These are phyloP conservation scores for Pholiota conissans DNA, from an alignment of 768 basidiomycete species.

Conservation along the genomic window DNA sequence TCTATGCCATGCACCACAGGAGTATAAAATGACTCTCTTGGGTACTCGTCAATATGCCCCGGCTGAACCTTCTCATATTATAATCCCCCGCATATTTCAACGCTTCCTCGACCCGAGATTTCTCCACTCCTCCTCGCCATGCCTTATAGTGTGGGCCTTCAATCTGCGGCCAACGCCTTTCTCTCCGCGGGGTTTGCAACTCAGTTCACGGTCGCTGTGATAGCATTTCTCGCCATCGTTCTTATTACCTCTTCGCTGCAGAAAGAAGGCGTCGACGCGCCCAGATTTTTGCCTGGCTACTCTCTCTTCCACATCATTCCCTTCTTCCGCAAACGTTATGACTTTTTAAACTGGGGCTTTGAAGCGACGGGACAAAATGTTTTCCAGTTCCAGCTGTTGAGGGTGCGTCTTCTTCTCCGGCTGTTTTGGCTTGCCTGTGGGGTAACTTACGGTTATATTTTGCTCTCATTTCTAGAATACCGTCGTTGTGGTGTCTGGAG, in stretches of 20 bases:
- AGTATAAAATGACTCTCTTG: conserved; percentile 28
- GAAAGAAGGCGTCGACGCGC: conserved; percentile 49
- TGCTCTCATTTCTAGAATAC: conserved; percentile 51
- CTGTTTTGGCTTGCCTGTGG: conserved; percentile 3
- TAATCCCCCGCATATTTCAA: conserved; percentile 20
- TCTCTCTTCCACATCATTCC: conserved; percentile 59
- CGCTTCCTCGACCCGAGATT: conserved; percentile 19
- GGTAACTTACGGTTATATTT: conserved; percentile 8
- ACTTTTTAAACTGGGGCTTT: conserved; percentile 75
- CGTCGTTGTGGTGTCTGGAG: conserved; percentile 77
- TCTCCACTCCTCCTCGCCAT: conserved; percentile 31
- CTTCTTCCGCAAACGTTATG: conserved; percentile 70
- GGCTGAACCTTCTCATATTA: conserved; percentile 29
- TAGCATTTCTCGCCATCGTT: conserved; percentile 47
- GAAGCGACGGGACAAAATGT: conserved; percentile 62
- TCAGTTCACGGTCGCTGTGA: conserved; percentile 47
- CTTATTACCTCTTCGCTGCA: conserved; percentile 45
- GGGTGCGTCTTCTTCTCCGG: conserved; percentile 51
- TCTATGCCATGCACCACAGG: conserved; percentile 24
- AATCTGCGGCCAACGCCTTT: conserved; percentile 48
- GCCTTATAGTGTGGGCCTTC: conserved; percentile 52
- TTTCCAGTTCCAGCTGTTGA: conserved; percentile 70
- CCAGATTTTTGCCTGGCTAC: conserved; percentile 57
- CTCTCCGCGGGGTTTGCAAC: conserved; percentile 50
- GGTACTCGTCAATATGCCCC: conserved; percentile 28